Conservation (phyloP, 2,329 filamentous ascomycete genomes). For the Sporothrix luriei region DNA sequence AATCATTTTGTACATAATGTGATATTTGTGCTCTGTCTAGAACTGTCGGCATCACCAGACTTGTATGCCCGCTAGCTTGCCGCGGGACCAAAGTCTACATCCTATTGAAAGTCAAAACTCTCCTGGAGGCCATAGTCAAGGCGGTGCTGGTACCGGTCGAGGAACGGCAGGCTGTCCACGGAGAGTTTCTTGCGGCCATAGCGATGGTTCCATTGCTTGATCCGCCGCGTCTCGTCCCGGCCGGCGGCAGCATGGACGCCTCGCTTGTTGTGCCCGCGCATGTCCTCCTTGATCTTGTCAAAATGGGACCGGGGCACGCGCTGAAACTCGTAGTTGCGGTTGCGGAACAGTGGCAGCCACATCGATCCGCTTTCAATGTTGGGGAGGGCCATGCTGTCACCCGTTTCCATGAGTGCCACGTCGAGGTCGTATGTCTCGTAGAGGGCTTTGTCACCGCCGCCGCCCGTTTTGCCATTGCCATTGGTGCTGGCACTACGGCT, state of each 20-base stretch:
- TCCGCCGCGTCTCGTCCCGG: not conserved
- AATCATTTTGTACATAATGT: not conserved
- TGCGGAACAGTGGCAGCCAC: slow-evolving; percentile 35
- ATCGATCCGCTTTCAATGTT: slow-evolving; percentile 34
- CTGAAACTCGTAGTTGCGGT: not conserved
- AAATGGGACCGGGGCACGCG: not conserved
- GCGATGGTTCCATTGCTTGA: not conserved
- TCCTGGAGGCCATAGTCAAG: slow-evolving; percentile 33
- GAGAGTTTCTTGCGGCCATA: not conserved
- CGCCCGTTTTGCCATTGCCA: not conserved
- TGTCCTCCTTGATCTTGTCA: not conserved
- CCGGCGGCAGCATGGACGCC: not conserved
- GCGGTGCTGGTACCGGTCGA: slow-evolving; percentile 31
- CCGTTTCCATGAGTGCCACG: slow-evolving; percentile 39
- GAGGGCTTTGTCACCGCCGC: slow-evolving; percentile 1
- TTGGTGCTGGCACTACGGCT: too few species aligned
- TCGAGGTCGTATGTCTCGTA: slow-evolving; percentile 33
- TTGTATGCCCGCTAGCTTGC: not conserved
- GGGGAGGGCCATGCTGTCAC: slow-evolving; percentile 37
- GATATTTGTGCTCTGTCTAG: not conserved
- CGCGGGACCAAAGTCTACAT: not conserved
- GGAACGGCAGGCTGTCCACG: not conserved
- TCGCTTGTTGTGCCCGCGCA: not conserved
- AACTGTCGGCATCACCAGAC: not conserved
- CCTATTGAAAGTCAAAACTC: slow-evolving; percentile 25